phyloP scores from a whole-genome alignment of 2,329 filamentous ascomycete species.

The Biscogniauxia sp. region DNA sequence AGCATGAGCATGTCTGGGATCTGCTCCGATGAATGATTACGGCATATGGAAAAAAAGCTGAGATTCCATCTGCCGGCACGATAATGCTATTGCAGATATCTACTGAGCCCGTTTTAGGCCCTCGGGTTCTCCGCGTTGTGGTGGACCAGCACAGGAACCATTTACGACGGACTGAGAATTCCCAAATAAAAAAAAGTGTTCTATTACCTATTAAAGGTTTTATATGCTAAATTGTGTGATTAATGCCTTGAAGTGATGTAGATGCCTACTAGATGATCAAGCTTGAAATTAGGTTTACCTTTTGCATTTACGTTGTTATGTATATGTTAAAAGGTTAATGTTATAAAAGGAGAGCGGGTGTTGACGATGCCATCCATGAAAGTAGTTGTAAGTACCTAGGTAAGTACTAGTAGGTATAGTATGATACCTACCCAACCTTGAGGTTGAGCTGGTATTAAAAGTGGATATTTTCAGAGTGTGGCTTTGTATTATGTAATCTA shows the following conservation, averaged over 20 bases:
- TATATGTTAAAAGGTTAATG: too few relatives aligned
- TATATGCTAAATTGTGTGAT: not conserved
- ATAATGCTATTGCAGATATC: slow-evolving; percentile 33
- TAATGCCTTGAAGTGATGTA: not conserved
- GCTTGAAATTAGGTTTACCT: too few relatives aligned
- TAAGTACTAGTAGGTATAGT: too few relatives aligned
- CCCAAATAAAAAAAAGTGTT: slow-evolving; percentile 3
- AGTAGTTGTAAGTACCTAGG: too few relatives aligned
- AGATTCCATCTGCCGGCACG: slow-evolving; percentile 31
- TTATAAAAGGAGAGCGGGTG: too few relatives aligned
- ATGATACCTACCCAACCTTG: too few relatives aligned
- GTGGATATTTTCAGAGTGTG: too few relatives aligned
- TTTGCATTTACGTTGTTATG: too few relatives aligned
- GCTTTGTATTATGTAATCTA: too few relatives aligned
- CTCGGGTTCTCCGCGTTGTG: slow-evolving; percentile 35
- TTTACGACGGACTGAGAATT: slow-evolving; percentile 42
- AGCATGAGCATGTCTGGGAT: slow-evolving; percentile 28
- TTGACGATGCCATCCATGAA: too few relatives aligned
- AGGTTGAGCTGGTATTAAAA: too few relatives aligned
- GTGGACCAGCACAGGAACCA: slow-evolving; percentile 34
- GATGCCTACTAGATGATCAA: too few relatives aligned
- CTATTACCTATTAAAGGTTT: not conserved
- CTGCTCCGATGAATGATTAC: slow-evolving; percentile 25
- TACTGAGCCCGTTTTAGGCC: slow-evolving; percentile 34
- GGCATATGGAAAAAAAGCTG: slow-evolving; percentile 31